Conservation (phyloP, 805 yeast genomes). For the Yarrowia osloensis region DNA sequence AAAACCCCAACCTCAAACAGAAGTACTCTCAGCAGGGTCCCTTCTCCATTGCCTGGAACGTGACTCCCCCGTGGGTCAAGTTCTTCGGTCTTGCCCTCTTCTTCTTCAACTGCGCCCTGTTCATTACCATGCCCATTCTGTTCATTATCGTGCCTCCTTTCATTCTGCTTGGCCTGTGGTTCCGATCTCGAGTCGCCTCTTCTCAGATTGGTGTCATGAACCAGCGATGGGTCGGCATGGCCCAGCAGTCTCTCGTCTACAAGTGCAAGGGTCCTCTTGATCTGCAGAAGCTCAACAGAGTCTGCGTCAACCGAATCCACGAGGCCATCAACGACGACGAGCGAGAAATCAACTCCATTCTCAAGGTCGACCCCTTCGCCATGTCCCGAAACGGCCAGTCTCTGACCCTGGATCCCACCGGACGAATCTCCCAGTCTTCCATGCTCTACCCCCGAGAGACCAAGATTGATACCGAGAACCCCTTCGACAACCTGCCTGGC, state of each 20-base stretch:
- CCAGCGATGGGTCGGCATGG: conserved; percentile 28
- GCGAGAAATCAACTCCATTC: conserved; percentile 19
- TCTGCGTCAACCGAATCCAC: conserved; percentile 15
- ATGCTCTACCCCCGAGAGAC: conserved; percentile 7
- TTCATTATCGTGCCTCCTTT: conserved; percentile 16
- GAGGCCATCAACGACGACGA: conserved; percentile 26
- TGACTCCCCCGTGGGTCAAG: conserved; percentile 3
- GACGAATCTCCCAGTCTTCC: conserved; percentile 21
- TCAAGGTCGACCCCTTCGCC: conserved; percentile 23
- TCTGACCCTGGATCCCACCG: conserved; percentile 26
- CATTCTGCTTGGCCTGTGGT: neutral
- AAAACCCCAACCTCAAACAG: conserved; percentile 14
- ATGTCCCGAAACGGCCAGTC: conserved; percentile 27
- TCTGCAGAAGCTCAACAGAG: conserved; percentile 9
- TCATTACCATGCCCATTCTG: conserved; percentile 23
- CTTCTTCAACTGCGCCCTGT: conserved; percentile 4
- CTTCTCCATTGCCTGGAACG: conserved; percentile 14
- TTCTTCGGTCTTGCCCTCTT: neutral
- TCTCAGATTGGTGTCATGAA: conserved; percentile 22
- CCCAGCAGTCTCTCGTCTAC: conserved; percentile 10
- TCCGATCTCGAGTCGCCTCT: conserved; percentile 15
- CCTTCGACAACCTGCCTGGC: conserved; percentile 13
- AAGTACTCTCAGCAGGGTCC: conserved; percentile 16
- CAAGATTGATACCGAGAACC: conserved; percentile 20
- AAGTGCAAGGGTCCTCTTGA: conserved; percentile 15